Evolutionary conservation across 441 rosid species (phyloP), one percentile per base, ranked within the genome.

Genomic region (Jatropha multifida): DNA sequence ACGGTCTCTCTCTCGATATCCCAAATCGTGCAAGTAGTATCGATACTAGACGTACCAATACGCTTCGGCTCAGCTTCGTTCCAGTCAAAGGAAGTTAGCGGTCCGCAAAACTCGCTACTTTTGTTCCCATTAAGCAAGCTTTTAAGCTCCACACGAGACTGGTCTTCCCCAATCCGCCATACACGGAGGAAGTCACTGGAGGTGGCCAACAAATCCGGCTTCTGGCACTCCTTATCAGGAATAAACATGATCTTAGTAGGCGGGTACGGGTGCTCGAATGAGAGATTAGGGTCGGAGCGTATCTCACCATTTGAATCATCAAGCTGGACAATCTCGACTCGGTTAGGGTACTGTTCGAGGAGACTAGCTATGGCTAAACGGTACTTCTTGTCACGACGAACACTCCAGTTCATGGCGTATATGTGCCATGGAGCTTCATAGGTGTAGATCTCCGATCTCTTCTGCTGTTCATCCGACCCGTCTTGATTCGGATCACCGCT

Each of bases 321-420:
- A 32, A 93, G 98, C 86, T 95, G 98, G 27, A 95, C 97, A 26
- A 92, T 92, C 83, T 94, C 98, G 49, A 94, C 92, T 10, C 92
- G 88, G 83, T 94, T 94, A 0, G 80, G 82, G 80, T 77, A 84
- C 71, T 90, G 96, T 77, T 94, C 99, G 64, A 94, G 94, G 71
- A 92, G 89, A 83, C 94, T 88, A 58, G 97, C 92, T 79, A 94
- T 93, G n/a, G 99, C 99, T 59, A 94, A 90, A 0, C 99, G 94
- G 81, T 91, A 94, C 82, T 93, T 91, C 84, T 91, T 94, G 86
- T 94, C 99, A 14, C 97, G 94, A 71, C 98, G 98, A 79, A 94
- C 98, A 76, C 98, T 93, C 98, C 98, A 94, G 82, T 94, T 94
- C 98, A 94, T 94, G 71, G 97, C 97, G 85, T 92, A 94, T 79